These are phyloP conservation scores for Lachancea waltii DNA, from an alignment of 805 yeast genomes.

Conservation along the genomic window DNA sequence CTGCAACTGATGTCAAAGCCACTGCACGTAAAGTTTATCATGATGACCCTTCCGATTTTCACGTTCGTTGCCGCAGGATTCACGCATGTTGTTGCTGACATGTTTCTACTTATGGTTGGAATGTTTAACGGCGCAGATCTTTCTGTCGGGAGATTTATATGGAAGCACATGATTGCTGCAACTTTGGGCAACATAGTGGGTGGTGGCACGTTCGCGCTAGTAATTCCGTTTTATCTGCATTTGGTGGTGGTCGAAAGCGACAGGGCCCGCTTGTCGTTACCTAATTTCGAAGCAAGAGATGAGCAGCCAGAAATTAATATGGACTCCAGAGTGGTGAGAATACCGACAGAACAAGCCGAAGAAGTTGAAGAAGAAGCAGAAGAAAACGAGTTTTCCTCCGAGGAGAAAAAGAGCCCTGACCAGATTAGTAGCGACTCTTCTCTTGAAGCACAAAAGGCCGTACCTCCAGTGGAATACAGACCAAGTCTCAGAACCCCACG, in stretches of 20 bases:
- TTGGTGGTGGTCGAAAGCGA: slow-evolving; percentile 67
- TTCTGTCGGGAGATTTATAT: slow-evolving; percentile 56
- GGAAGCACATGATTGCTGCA: slow-evolving; percentile 70
- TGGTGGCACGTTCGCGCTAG: slow-evolving; percentile 60
- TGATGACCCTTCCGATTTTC: slow-evolving; percentile 63
- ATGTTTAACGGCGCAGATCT: slow-evolving; percentile 59
- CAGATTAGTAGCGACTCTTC: slow-evolving; percentile 4
- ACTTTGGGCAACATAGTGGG: slow-evolving; percentile 73
- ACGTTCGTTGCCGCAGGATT: slow-evolving; percentile 75
- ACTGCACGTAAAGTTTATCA: slow-evolving; percentile 60
- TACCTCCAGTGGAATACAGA: slow-evolving; percentile 5
- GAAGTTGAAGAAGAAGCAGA: slow-evolving; percentile 12
- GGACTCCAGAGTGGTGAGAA: slow-evolving; percentile 73
- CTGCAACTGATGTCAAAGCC: slow-evolving; percentile 76
- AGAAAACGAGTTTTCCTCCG: slow-evolving; percentile 1
- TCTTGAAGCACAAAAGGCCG: slow-evolving; percentile 1
- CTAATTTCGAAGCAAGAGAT: slow-evolving; percentile 63
- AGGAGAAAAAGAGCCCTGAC: slow-evolving; percentile 1
- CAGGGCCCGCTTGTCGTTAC: slow-evolving; percentile 53
- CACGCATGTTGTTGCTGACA: slow-evolving; percentile 78
- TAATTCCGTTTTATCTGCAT: slow-evolving; percentile 69
- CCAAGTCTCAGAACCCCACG: background rate
- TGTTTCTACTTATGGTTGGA: slow-evolving; percentile 62
- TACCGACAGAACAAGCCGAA: slow-evolving; percentile 21
- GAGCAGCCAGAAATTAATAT: slow-evolving; percentile 73